Evolutionary conservation across 225 moss, liverwort and hornwort species (phyloP).

Genomic region (Bryoerythrophyllum caledonicum): DNA sequence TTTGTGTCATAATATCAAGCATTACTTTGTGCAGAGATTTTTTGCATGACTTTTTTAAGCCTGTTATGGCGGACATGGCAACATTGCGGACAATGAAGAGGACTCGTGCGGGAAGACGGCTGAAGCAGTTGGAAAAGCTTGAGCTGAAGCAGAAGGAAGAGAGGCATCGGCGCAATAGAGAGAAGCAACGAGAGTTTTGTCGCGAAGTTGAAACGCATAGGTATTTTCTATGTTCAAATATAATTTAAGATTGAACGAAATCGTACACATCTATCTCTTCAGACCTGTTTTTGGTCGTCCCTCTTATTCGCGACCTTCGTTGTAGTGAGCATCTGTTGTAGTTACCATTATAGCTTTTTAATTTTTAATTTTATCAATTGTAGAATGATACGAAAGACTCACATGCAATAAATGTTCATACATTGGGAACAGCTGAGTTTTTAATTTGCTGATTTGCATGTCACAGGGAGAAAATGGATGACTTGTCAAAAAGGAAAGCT

Average conservation of each 20-base stretch:
- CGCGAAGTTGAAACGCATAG: conserved; percentile 91
- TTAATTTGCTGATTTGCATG: conserved; percentile 4
- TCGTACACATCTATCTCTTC: background rate
- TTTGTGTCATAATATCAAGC: conserved; percentile 6
- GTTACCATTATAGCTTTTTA: background rate
- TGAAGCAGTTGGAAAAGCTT: conserved; percentile 96
- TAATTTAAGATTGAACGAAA: background rate
- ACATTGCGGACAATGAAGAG: conserved; percentile 79
- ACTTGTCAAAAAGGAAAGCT: conserved; percentile 77
- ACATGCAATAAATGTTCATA: background rate
- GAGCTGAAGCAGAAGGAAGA: conserved; percentile 98
- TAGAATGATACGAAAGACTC: background rate
- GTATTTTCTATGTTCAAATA: conserved; percentile 37
- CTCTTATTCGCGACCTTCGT: background rate
- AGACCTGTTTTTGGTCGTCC: background rate
- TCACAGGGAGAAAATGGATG: conserved; percentile 91
- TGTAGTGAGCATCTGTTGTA: conserved; percentile 8
- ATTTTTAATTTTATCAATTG: background rate
- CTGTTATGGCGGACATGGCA: conserved; percentile 69
- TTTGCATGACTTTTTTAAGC: conserved; percentile 90
- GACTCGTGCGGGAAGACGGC: conserved; percentile 77
- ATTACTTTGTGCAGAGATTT: conserved; percentile 68
- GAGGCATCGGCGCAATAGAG: conserved; percentile 83
- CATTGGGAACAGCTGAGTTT: conserved; percentile 4
- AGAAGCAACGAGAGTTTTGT: conserved; percentile 94